These are phyloP conservation scores for Ehretia macrophylla DNA, from an alignment of 257 asterid species.

Conservation along the genomic window DNA sequence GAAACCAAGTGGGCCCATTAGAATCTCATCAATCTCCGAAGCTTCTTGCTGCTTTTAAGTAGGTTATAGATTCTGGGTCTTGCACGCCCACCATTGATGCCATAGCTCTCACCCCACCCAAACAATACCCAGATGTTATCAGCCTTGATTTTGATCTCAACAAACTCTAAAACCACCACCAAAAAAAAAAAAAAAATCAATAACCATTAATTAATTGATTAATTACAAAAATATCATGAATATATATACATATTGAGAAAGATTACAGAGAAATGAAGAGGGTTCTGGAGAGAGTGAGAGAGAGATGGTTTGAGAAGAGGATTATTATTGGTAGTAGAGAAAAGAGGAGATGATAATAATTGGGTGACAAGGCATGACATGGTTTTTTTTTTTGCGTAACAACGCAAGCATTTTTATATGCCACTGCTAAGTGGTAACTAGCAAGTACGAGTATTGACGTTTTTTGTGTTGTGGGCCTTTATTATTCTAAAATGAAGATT, in stretches of 20 bases:
- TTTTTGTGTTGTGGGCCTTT: no score
- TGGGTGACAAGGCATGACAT: conserved; percentile 54
- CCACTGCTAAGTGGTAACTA: neutral
- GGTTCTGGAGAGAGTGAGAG: conserved; percentile 6
- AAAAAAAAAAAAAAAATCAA: conserved; percentile 12
- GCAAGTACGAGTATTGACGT: no score
- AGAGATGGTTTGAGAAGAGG: conserved; percentile 3
- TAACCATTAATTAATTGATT: conserved; percentile 7
- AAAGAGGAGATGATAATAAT: conserved; percentile 16
- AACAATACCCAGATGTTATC: conserved; percentile 23
- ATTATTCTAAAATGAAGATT: no score
- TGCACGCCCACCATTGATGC: conserved; percentile 44
- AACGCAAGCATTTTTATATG: conserved; percentile 29
- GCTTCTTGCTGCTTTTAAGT: conserved; percentile 80
- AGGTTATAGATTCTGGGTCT: conserved; percentile 50
- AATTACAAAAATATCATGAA: neutral
- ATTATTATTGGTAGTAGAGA: conserved; percentile 14
- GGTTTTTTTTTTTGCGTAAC: conserved; percentile 41
- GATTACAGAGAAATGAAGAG: conserved; percentile 20
- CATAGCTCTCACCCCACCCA: conserved; percentile 43
- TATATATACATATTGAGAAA: neutral
- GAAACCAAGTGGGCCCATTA: conserved; percentile 95
- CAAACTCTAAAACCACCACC: conserved; percentile 32
- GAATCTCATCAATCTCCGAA: conserved; percentile 78
- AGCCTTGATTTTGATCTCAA: conserved; percentile 29